Base-by-base conservation (phyloP, 1,139 yeast genomes). In the Diutina pseudorugosa region DNA sequence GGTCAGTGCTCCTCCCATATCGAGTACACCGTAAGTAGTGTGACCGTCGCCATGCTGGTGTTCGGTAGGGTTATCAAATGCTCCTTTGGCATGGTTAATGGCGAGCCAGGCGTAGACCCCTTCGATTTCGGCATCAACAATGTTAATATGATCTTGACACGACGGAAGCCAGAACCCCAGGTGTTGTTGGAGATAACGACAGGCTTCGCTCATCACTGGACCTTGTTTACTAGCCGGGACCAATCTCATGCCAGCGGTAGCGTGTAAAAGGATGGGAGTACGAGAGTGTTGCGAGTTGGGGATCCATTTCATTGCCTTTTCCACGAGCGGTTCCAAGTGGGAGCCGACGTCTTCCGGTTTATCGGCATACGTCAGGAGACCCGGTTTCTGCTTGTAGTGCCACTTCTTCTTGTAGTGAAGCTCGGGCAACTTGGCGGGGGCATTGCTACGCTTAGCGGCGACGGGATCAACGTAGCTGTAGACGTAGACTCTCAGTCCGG, bases 1-100 rank as follows among this genome's bases (percentile, higher is more conserved):
- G 0, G 95, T 83, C 1, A 93, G 84, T 0, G 94, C 94, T 0
- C 95, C 95, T 3, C 95, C 95, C 90, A 88, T 83, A 58, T 87
- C 95, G 55, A 88, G 65, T 41, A 87, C 72, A 1, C 95, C 95
- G 59, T 79, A 85, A 0, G 94, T 81, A 25, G 76, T 69, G 56
- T 79, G 83, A 53, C 71, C 70, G 53, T 75, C 72, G 1, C 81
- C 80, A 57, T 77, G 81, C 45, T 71, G 67, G 56, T 78, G 82
- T n/a, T 59, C 54, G 6, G 61, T 63, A 0, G 83, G 82, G 40
- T 63, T 55, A 55, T 81, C 82, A 50, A 84, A 71, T 0, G 82
- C 69, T 1, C 84, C 85, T 43, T 82, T 74, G 57, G 86, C 68
- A 57, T 85, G 84, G 61, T 88, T 88, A 47, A 87, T 70, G 0